These are phyloP conservation scores for Pythium rhizo-oryzae DNA, from an alignment of 352 stramenopile species.

Conservation along the genomic window DNA sequence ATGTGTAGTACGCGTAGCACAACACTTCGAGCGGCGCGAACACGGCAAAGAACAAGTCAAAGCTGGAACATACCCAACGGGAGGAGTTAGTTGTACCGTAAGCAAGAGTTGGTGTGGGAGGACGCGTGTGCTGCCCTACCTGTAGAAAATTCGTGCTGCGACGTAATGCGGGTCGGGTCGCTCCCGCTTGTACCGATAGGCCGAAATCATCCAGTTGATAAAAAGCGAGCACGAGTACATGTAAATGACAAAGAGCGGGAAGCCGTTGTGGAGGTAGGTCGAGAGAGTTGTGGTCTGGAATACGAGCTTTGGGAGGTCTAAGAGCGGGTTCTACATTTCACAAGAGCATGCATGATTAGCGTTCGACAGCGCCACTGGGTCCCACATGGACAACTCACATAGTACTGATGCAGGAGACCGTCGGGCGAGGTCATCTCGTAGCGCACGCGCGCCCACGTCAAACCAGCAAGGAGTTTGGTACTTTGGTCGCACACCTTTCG, in stretches of 20 bases:
- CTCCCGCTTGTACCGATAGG: slow-evolving; percentile 37
- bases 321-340: slow-evolving; percentile 15
- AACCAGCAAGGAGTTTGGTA: neutral
- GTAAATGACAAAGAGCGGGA: slow-evolving; percentile 40
- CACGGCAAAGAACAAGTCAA: slow-evolving; percentile 59
- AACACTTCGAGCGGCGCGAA: slow-evolving; percentile 51
- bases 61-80: too few species aligned
- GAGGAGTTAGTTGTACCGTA: too few species aligned
- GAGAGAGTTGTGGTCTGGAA: slow-evolving; percentile 28
- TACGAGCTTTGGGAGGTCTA: slow-evolving; percentile 30
- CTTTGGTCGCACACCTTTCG: neutral
- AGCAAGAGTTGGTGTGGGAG: too few species aligned
- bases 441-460: neutral
- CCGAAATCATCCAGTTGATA: slow-evolving; percentile 49
- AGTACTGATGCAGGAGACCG: neutral
- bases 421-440: slow-evolving; percentile 3
- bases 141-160: slow-evolving; percentile 23
- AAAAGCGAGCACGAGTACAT: slow-evolving; percentile 43
- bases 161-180: slow-evolving; percentile 14
- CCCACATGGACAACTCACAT: too few species aligned
- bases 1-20: slow-evolving; percentile 42
- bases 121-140: too few species aligned
- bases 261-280: slow-evolving; percentile 37
- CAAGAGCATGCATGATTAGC: too few species aligned
- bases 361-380: too few species aligned